A percentile compares a stretch with the other conserved stretches of the same genome.
Conservation (phyloP, 768 basidiomycete genomes). For the Boletus coccyginus region DNA sequence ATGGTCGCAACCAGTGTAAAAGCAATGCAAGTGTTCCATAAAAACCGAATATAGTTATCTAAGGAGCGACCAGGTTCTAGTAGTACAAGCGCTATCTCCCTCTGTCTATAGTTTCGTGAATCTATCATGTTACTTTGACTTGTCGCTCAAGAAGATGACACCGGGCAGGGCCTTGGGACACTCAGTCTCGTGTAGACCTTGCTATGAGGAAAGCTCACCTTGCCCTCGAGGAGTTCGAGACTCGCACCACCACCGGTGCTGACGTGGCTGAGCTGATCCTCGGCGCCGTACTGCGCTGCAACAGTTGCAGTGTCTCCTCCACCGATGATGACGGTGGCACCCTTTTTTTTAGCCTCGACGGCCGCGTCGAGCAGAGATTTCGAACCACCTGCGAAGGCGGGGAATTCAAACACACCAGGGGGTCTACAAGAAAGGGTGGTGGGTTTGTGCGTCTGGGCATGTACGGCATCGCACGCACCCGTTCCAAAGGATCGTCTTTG, state of each 20-base stretch:
- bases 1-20: neutral
- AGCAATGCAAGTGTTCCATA: slow-evolving; percentile 2
- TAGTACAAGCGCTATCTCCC: slow-evolving; percentile 14
- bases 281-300: slow-evolving; percentile 79
- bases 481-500: slow-evolving; percentile 98
- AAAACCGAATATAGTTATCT: slow-evolving; percentile 21
- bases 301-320: slow-evolving; percentile 97
- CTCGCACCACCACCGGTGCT: slow-evolving; percentile 94
- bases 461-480: slow-evolving; percentile 48
- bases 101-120: slow-evolving; percentile 8
- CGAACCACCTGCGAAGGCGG: slow-evolving; percentile 85
- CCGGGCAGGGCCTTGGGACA: slow-evolving; percentile 72
- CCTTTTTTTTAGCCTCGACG: slow-evolving; percentile 81
- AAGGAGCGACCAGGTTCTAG: neutral
- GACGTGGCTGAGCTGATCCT: slow-evolving; percentile 92
- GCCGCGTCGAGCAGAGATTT: slow-evolving; percentile 79
- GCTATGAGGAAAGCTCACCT: slow-evolving; percentile 50
- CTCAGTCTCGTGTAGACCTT: slow-evolving; percentile 12
- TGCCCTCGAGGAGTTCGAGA: slow-evolving; percentile 96
- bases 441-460: neutral
- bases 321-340: slow-evolving; percentile 91
- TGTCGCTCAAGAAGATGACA: slow-evolving; percentile 87
- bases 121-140: slow-evolving; percentile 34
- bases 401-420: slow-evolving; percentile 97
- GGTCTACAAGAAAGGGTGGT: slow-evolving; percentile 52